Evolutionary conservation across 2,329 filamentous ascomycete species (phyloP).

Genomic region (Ramichloridium luteum): DNA sequence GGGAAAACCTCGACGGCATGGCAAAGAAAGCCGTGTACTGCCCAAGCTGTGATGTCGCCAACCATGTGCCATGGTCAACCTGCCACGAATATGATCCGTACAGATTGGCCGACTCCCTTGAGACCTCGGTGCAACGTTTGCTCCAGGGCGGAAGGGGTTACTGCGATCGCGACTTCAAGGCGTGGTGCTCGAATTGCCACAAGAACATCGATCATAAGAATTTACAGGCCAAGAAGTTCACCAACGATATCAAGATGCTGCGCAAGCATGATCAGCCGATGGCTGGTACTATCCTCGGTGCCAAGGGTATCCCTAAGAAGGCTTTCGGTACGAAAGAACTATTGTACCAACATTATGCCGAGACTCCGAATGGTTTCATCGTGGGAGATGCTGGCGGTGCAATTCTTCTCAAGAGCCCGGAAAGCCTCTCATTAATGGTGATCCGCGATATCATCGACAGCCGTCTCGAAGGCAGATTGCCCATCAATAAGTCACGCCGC

Average conservation of each 20-base stretch:
- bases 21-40: slow-evolving; percentile 41
- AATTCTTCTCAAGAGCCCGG: slow-evolving; percentile 20
- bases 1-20: slow-evolving; percentile 48
- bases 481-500: slow-evolving; percentile 29
- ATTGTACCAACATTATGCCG: slow-evolving; percentile 2
- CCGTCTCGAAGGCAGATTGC: slow-evolving; percentile 27
- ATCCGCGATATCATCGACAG: slow-evolving; percentile 42
- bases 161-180: slow-evolving; percentile 44
- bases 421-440: slow-evolving; percentile 15
- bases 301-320: slow-evolving; percentile 39
- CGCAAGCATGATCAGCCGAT: slow-evolving; percentile 41
- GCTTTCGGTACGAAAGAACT: slow-evolving; percentile 17
- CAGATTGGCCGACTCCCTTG: slow-evolving; percentile 23
- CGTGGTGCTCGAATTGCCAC: slow-evolving; percentile 41
- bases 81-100: slow-evolving; percentile 22
- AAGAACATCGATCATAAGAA: slow-evolving; percentile 43
- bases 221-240: slow-evolving; percentile 51
- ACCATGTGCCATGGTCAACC: slow-evolving; percentile 49
- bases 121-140: no score
- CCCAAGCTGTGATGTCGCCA: slow-evolving; percentile 36
- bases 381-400: slow-evolving; percentile 32
- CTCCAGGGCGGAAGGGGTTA: slow-evolving; percentile 42
- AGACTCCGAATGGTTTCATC: slow-evolving; percentile 27
- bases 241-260: slow-evolving; percentile 41
- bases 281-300: slow-evolving; percentile 54